Base-by-base conservation (phyloP, 352 stramenopile genomes). In the Pythium folliculosum region DNA sequence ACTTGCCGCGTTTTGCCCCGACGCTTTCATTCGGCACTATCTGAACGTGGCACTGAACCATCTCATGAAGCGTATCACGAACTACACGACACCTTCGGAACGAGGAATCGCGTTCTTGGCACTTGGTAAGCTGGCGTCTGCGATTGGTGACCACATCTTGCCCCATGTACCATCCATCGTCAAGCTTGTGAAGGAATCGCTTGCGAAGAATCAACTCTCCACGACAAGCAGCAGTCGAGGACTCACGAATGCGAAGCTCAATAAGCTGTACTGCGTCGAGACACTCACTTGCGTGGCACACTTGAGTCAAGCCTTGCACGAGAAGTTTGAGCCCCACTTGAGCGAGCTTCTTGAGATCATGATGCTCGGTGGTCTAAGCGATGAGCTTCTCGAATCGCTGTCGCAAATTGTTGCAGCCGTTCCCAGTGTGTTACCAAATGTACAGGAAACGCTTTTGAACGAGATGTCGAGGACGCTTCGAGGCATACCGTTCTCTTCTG, bases 361-460 rank as follows among this genome's bases (percentile, higher is more conserved):
- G 84, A 92, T 95, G 84, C 76, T 81, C 37, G 82, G 91, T 16
- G 97, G 97, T 0, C 77, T 99, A 5, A 98, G 88, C 35, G 88
- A 97, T 63, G 84, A 97, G 59, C 80, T 99, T 1, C 97, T 99
- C 50, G 82, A 96, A 38, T 93, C 95, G 19, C 77, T 99, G 2
- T 77, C 95, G 1, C 91, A 96, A 6, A 96, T 99, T 60, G 90
- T 92, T 1, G 69, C 79, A 1, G 94, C 83, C 69, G 77, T 99
- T 12, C 97, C 97, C 9, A 96, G 84, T 25, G 77, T 95, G 16
- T 70, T 97, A n/a, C 72, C 82, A 1, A 84, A 84, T 30, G 96
- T 99, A 22, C 92, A 99, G 75, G 90, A 98, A 55, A 86, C 96
- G 19, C 76, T 99, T 16, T 81, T 99, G 38, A 96, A 99, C 63